Evolutionary conservation across 176 grass and related monocot genomes (phyloP).

Genomic region (Secale cereale): DNA sequence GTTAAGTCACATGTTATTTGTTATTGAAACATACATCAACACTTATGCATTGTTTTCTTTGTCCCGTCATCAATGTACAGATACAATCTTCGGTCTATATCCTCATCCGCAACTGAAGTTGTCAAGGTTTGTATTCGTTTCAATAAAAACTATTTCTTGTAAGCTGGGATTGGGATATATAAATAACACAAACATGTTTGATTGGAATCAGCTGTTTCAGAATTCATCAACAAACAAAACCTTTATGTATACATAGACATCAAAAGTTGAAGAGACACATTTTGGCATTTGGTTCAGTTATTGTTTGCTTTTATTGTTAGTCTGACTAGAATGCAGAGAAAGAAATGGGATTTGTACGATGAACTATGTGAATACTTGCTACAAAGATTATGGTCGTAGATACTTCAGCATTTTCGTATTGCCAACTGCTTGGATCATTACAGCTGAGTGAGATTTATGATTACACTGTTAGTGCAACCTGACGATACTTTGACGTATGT

Average conservation of each 20-base stretch:
- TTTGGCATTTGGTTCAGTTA: neutral
- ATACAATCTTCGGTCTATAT: slow-evolving; percentile 95
- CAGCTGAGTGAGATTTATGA: neutral
- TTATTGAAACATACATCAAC: neutral
- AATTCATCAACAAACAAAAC: neutral
- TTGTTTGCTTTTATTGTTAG: slow-evolving; percentile 18
- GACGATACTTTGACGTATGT: slow-evolving; percentile 26
- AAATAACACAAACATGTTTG: slow-evolving; percentile 19
- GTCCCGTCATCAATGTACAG: slow-evolving; percentile 36
- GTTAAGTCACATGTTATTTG: neutral
- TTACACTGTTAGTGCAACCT: neutral
- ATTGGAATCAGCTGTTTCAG: neutral
- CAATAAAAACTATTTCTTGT: neutral
- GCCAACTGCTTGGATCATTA: neutral
- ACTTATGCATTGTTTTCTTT: neutral
- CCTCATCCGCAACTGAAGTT: slow-evolving; percentile 85
- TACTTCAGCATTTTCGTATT: slow-evolving; percentile 1
- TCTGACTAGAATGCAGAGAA: neutral
- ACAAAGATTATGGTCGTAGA: neutral
- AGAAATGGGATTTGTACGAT: neutral
- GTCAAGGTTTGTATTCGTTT: slow-evolving; percentile 72
- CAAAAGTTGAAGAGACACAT: neutral
- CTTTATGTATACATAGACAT: slow-evolving; percentile 6
- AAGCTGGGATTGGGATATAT: neutral
- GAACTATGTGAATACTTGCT: neutral